These are phyloP conservation scores for Sordariomycetes sp. DNA, from an alignment of 2,329 filamentous ascomycete genomes.

Conservation along the genomic window DNA sequence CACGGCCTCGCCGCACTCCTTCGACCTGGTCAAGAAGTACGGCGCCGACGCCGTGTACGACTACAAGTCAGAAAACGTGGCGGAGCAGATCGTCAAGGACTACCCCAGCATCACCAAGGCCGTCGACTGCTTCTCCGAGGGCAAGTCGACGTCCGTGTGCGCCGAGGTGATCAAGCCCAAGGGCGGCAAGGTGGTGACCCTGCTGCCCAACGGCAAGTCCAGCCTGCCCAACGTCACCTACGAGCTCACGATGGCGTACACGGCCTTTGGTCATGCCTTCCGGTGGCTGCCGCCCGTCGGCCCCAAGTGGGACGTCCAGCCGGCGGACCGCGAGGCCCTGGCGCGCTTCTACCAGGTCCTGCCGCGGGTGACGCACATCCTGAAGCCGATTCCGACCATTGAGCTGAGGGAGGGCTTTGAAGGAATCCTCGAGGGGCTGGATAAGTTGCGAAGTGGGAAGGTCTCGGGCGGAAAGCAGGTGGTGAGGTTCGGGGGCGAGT, in stretches of 20 bases:
- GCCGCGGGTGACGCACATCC: slow-evolving; percentile 9
- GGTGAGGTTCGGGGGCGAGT: no score
- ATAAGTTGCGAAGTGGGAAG: slow-evolving; percentile 10
- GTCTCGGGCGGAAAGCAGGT: slow-evolving; percentile 17
- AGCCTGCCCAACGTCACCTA: slow-evolving; percentile 10
- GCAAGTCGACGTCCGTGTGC: slow-evolving; percentile 17
- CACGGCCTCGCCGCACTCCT: slow-evolving; percentile 28
- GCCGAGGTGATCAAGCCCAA: slow-evolving; percentile 12
- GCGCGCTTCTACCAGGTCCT: slow-evolving; percentile 11
- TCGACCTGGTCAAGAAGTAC: slow-evolving; percentile 24
- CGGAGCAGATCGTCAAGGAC: slow-evolving; percentile 14
- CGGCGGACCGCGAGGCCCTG: slow-evolving; percentile 12
- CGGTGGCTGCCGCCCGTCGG: slow-evolving; percentile 14
- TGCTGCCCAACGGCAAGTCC: slow-evolving; percentile 11
- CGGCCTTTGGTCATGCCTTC: slow-evolving; percentile 18
- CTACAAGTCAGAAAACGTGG: slow-evolving; percentile 20
- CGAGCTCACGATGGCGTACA: slow-evolving; percentile 19
- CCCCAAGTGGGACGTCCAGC: slow-evolving; percentile 13
- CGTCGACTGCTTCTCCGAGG: slow-evolving; percentile 21
- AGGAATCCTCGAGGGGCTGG: slow-evolving; percentile 11
- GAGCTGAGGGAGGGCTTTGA: slow-evolving; percentile 14
- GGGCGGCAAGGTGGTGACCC: slow-evolving; percentile 17
- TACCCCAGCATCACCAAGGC: slow-evolving; percentile 16
- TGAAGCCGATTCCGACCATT: slow-evolving; percentile 5
- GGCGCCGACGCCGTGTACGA: slow-evolving; percentile 31